These are phyloP conservation scores for Gomphus bonarii DNA, from an alignment of 1,284 basidiomycete genomes.

Conservation along the genomic window DNA sequence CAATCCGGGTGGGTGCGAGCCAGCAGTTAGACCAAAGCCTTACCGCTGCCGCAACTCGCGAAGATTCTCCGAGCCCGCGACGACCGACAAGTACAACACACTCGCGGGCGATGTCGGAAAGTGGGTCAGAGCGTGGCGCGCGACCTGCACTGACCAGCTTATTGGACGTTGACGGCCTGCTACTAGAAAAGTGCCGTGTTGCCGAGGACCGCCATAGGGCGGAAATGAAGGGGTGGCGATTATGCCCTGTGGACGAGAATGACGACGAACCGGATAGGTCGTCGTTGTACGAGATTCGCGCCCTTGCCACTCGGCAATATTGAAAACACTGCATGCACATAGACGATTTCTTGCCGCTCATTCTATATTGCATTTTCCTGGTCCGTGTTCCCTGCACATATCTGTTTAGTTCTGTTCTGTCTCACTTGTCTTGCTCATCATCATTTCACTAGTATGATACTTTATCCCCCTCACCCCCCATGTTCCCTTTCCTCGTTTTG, in stretches of 20 bases:
- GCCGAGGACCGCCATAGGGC: constrained; percentile 72
- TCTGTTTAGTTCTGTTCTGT: not conserved
- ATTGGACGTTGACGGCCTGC: constrained; percentile 61
- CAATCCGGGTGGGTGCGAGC: constrained; percentile 56
- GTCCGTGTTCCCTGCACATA: constrained; percentile 3
- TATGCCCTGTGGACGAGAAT: constrained; percentile 31
- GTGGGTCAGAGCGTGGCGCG: constrained; percentile 65
- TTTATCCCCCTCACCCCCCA: constrained; percentile 14
- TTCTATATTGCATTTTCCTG: constrained; percentile 14
- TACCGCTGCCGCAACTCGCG: constrained; percentile 24
- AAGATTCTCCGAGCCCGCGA: constrained; percentile 46
- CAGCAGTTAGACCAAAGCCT: constrained; percentile 18
- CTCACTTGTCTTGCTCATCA: constrained; percentile 1
- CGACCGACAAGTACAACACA: constrained; percentile 33
- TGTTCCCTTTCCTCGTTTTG: constrained; percentile 3
- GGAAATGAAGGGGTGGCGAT: constrained; percentile 78
- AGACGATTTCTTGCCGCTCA: constrained; percentile 7
- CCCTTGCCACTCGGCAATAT: constrained; percentile 70
- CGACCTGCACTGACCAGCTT: constrained; percentile 50
- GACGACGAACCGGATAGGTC: constrained; percentile 44
- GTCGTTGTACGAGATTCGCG: constrained; percentile 68
- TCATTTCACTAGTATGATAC: constrained; percentile 14
- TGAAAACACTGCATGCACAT: constrained; percentile 22
- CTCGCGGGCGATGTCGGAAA: constrained; percentile 56
- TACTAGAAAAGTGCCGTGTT: constrained; percentile 57